phyloP scores from a whole-genome alignment of 1,284 basidiomycete genomes.

The Tilletia indica region DNA sequence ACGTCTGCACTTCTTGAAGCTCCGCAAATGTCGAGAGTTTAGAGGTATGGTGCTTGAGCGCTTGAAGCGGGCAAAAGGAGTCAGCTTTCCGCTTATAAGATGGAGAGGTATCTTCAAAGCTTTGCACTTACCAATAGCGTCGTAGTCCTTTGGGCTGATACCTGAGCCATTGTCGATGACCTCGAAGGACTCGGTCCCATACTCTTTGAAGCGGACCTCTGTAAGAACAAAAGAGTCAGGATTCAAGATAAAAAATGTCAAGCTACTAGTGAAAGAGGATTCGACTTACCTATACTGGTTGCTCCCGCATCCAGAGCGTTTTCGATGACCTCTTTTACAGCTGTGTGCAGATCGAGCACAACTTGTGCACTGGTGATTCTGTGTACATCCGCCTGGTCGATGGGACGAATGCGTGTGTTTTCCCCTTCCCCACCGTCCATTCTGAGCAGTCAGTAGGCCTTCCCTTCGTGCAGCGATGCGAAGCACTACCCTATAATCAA shows the following conservation, averaged over 20 bases:
- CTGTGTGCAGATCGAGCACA: constrained; percentile 83
- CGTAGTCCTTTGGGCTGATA: constrained; percentile 74
- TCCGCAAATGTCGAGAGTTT: constrained; percentile 79
- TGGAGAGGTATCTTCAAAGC: not conserved
- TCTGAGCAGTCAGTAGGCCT: too few species aligned
- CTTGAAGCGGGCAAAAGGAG: constrained; percentile 57
- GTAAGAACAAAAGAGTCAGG: not conserved
- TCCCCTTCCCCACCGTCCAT: not conserved
- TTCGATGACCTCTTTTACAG: constrained; percentile 94
- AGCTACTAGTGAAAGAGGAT: not conserved
- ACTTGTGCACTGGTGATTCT: constrained; percentile 85
- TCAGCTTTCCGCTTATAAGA: too few species aligned
- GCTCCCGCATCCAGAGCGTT: constrained; percentile 92
- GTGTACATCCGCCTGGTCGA: constrained; percentile 36
- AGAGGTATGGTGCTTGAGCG: constrained; percentile 88
- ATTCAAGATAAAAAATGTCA: too few species aligned
- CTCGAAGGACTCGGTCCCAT: constrained; percentile 81
- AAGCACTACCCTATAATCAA: too few species aligned
- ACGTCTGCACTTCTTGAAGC: constrained; percentile 73
- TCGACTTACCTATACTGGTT: constrained; percentile 71
- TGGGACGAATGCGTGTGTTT: constrained; percentile 8
- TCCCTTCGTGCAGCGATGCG: too few species aligned
- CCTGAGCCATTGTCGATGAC: constrained; percentile 91
- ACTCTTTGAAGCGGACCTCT: constrained; percentile 89
- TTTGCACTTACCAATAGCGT: constrained; percentile 67